Evolutionary conservation across 306 rosid species (phyloP), one percentile per base, ranked within the genome.

Genomic region (Cicer yamashitae): DNA sequence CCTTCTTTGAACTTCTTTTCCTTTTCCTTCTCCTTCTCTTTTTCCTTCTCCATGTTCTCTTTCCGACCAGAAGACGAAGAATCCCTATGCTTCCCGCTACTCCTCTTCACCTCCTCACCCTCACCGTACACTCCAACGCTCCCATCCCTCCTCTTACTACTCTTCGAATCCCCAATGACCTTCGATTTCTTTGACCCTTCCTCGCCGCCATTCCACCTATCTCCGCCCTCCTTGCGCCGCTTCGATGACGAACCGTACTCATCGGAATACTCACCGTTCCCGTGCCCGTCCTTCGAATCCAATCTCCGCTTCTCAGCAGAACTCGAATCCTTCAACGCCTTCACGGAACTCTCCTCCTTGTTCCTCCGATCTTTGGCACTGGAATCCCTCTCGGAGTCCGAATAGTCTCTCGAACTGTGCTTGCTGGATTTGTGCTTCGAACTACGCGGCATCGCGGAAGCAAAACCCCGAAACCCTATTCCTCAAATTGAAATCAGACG

Each of bases 381-480:
- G 14, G 90, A 90, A 79, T 96, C 98, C 50, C 88, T 89, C 79
- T 96, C 99, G 48, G 98, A 90, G 74, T 91, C 99, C 15, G 99
- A 96, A 71, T 89, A 88, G 8, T 96, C 97, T 82, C 90, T 87
- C 46, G 89, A 90, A 70, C 96, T 92, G 73, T 90, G 98, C 80
- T 93, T 96, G 78, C 92, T 92, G 39, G 99, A 92, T 87, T 96
- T 96, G 61, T 96, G 97, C 90, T 92, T 87, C 40, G 99, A 90
- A 87, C 97, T 88, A 74, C 97, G 88, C 88, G 98, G 93, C 99
- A 96, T 96, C 93, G 47, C 91, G 84, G 51, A 74, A 34, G 43
- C 69, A 2, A 61, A 76, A 44, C 47, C 56, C 71, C 54, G 80
- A 82, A 85, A 79, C 87, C 87, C 87, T 84, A 87, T 54, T 53